Conservation (phyloP, 305 asterid genomes). For the Fraxinus sp. region DNA sequence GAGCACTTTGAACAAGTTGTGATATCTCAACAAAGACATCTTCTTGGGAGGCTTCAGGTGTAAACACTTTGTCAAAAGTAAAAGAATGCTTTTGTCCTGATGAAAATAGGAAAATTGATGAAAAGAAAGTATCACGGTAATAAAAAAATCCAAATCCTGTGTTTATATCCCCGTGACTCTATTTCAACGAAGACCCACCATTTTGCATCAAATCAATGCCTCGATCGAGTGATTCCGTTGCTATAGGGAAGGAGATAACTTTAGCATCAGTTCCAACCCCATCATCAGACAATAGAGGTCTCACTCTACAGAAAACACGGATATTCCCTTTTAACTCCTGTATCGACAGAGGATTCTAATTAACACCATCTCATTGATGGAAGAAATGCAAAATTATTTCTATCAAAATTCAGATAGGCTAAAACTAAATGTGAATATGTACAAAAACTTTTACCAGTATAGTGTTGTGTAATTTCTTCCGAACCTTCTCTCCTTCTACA, state of each 20-base stretch:
- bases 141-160: neutral
- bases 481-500: slow-evolving; percentile 75
- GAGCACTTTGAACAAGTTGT: slow-evolving; percentile 98
- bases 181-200: slow-evolving; percentile 41
- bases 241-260: slow-evolving; percentile 68
- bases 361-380: neutral
- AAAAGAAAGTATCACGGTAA: neutral
- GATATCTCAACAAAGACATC: slow-evolving; percentile 93
- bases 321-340: slow-evolving; percentile 97
- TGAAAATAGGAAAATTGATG: slow-evolving; percentile 4
- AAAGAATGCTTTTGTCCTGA: slow-evolving; percentile 85
- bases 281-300: slow-evolving; percentile 76
- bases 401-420: neutral
- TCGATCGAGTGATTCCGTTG: slow-evolving; percentile 68
- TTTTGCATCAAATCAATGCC: slow-evolving; percentile 79
- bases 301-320: slow-evolving; percentile 90
- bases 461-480: slow-evolving; percentile 85
- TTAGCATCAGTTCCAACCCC: slow-evolving; percentile 57
- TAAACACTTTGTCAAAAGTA: slow-evolving; percentile 86
- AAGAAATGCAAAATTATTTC: neutral
- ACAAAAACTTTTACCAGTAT: slow-evolving; percentile 51
- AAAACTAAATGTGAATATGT: neutral
- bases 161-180: neutral
- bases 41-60: slow-evolving; percentile 78
- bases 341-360: slow-evolving; percentile 22